Conservation (phyloP, 2,329 filamentous ascomycete species). For the Daldinia sp. region DNA sequence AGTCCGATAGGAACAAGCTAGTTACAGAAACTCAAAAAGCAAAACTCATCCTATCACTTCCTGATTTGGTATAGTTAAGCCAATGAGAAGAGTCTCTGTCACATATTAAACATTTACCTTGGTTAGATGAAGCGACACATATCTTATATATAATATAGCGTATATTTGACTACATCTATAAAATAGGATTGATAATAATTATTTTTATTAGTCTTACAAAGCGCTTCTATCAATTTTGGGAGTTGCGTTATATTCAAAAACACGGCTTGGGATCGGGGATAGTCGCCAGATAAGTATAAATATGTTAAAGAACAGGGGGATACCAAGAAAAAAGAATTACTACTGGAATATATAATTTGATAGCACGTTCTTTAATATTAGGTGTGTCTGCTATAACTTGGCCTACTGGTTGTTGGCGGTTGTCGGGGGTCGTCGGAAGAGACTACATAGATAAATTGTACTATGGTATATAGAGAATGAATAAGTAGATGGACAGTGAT, state of each 20-base stretch:
- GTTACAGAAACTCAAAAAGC: background rate
- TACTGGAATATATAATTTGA: too few relatives aligned
- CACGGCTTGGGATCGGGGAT: too few relatives aligned
- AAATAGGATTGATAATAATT: too few relatives aligned
- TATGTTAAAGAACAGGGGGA: background rate
- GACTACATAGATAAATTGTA: background rate
- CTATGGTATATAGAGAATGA: background rate
- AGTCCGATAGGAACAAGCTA: background rate
- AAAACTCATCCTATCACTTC: background rate
- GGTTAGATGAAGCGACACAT: background rate
- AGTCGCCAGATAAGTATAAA: background rate
- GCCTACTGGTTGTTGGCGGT: background rate
- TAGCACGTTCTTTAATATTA: too few relatives aligned
- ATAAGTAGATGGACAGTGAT: background rate
- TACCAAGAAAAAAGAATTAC: background rate
- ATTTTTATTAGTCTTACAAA: too few relatives aligned
- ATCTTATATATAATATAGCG: background rate
- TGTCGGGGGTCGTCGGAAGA: background rate
- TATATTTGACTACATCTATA: too few relatives aligned
- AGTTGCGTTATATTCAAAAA: too few relatives aligned
- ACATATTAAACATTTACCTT: background rate
- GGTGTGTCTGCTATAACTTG: too few relatives aligned
- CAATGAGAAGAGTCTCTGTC: background rate
- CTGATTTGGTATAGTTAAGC: background rate
- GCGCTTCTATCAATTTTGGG: too few relatives aligned